phyloP scores from a whole-genome alignment of 139 green algal genomes.

The Tetradesmus lagerheimii region DNA sequence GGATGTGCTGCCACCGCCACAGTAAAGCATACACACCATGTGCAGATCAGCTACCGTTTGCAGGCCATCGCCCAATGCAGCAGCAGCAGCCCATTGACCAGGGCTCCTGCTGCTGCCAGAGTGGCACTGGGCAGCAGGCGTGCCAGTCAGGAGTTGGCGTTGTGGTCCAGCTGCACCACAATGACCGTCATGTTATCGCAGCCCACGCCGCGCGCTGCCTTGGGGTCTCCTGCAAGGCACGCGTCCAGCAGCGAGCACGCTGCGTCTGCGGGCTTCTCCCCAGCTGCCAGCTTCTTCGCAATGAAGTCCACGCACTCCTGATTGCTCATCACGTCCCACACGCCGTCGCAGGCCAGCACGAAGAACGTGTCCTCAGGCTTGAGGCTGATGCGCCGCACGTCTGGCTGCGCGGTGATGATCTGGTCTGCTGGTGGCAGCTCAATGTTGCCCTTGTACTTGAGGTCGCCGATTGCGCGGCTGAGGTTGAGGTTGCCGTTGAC shows the following conservation, averaged over 20 bases:
- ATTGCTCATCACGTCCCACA: constrained; percentile 96
- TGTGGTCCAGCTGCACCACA: constrained; percentile 62
- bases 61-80: constrained; percentile 31
- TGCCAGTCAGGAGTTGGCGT: constrained; percentile 34
- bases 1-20: background rate
- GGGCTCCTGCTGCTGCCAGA: background rate
- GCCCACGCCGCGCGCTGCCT: constrained; percentile 85
- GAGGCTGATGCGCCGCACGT: constrained; percentile 57
- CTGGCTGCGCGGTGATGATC: constrained; percentile 72
- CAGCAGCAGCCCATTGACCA: constrained; percentile 30
- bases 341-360: constrained; percentile 93
- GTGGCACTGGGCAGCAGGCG: constrained; percentile 28
- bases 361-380: constrained; percentile 87
- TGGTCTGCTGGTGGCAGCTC: constrained; percentile 72
- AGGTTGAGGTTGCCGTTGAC: constrained; percentile 98
- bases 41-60: constrained; percentile 6
- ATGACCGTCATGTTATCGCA: constrained; percentile 94
- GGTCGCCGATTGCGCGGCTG: constrained; percentile 94
- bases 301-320: constrained; percentile 93
- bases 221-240: constrained; percentile 90
- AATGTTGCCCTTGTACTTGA: constrained; percentile 93
- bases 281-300: constrained; percentile 65
- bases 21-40: background rate
- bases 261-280: constrained; percentile 63
- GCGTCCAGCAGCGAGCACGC: constrained; percentile 84